phyloP scores from a whole-genome alignment of 164 flowering plant species.

The Amborella trichopoda region DNA sequence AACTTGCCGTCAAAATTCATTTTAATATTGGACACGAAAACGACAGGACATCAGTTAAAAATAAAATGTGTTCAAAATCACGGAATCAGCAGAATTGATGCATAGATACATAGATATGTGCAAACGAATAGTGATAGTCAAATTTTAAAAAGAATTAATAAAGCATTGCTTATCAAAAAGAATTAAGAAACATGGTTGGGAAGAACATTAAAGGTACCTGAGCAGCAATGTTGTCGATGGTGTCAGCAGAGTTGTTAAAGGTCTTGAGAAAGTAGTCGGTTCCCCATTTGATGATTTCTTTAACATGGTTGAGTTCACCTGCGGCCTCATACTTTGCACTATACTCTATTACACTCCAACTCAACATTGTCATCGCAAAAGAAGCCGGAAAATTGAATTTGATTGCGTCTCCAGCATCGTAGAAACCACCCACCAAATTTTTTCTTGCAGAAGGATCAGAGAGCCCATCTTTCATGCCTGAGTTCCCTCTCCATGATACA shows the following conservation, averaged over 20 bases:
- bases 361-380: conserved; percentile 48
- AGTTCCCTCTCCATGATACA: conserved; percentile 36
- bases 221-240: conserved; percentile 38
- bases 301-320: conserved; percentile 48
- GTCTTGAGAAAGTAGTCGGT: conserved; percentile 51
- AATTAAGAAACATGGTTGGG: conserved; percentile 17
- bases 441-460: conserved; percentile 6
- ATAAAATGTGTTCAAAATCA: too few species aligned
- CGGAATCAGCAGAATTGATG: background rate
- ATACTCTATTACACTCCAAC: conserved; percentile 73
- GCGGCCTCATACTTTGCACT: conserved; percentile 34
- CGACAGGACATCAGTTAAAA: too few species aligned
- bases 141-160: background rate
- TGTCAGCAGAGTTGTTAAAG: conserved; percentile 44
- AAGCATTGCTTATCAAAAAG: conserved; percentile 32
- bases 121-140: background rate
- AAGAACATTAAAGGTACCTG: conserved; percentile 45
- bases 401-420: conserved; percentile 59
- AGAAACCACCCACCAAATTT: conserved; percentile 57
- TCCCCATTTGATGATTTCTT: conserved; percentile 65
- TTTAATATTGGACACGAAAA: too few species aligned
- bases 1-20: too few species aligned
- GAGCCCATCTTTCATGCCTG: conserved; percentile 49
- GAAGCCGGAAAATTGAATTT: conserved; percentile 57
- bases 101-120: background rate